Evolutionary conservation across 768 basidiomycete genomes (phyloP).

Genomic region (Leccinum rimulosum): DNA sequence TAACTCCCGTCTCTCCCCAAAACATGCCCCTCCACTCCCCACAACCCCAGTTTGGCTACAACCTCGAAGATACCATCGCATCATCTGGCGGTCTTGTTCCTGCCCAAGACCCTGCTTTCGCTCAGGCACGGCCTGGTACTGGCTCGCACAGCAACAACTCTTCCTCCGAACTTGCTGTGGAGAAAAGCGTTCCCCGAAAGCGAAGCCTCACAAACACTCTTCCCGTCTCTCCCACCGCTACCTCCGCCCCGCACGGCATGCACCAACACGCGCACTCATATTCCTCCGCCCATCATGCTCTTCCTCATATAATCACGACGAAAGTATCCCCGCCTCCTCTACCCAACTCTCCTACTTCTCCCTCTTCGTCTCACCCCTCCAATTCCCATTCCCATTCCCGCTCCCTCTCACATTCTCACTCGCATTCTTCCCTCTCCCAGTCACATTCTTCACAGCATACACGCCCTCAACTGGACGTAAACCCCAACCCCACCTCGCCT

Average conservation of each 20-base stretch:
- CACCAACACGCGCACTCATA: conserved; percentile 31
- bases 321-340: conserved; percentile 31
- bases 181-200: conserved; percentile 62
- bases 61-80: conserved; percentile 42
- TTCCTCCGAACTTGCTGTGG: conserved; percentile 43
- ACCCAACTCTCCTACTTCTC: conserved; percentile 22
- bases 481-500: conserved; percentile 24
- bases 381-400: conserved; percentile 18
- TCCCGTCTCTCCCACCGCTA: conserved; percentile 30
- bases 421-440: conserved; percentile 23
- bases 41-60: conserved; percentile 47
- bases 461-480: conserved; percentile 31
- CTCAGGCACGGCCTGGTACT: conserved; percentile 37
- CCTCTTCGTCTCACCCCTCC: conserved; percentile 24
- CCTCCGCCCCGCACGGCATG: conserved; percentile 10
- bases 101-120: conserved; percentile 28
- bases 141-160: conserved; percentile 39
- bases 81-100: conserved; percentile 27
- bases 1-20: conserved; percentile 58
- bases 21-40: conserved; percentile 43
- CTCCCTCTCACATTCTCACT: conserved; percentile 21
- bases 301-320: conserved; percentile 33
- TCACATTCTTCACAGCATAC: conserved; percentile 19
- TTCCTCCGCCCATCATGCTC: conserved; percentile 11
- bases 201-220: conserved; percentile 55